A percentile compares a stretch with the other conserved stretches of the same genome.
Evolutionary conservation across 192 early-diverging fungal species (phyloP).

Genomic region (Coemansia sp.): DNA sequence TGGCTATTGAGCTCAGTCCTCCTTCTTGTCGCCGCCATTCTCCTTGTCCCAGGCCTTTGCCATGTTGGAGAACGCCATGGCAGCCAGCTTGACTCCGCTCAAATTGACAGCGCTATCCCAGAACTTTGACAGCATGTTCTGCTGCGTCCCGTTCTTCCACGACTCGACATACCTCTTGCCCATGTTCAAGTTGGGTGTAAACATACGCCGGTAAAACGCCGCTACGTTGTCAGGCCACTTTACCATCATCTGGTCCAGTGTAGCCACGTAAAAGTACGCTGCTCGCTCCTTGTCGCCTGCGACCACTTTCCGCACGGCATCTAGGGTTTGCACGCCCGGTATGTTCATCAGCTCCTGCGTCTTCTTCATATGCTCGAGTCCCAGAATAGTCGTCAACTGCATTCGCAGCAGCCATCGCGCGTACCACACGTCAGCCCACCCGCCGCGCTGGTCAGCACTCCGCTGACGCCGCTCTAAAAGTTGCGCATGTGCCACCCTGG

Average conservation of each 20-base stretch:
- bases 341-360: neutral
- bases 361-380: conserved; percentile 1
- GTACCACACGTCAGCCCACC: conserved; percentile 21
- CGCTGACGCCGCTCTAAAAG: neutral
- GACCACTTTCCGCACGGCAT: neutral
- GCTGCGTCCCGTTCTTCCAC: conserved; percentile 23
- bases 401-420: conserved; percentile 12
- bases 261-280: neutral
- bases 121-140: conserved; percentile 3
- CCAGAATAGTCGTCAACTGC: conserved; percentile 13
- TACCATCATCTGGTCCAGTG: conserved; percentile 12
- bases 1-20: neutral
- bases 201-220: conserved; percentile 3
- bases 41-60: conserved; percentile 4
- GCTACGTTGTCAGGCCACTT: neutral
- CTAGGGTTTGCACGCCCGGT: neutral
- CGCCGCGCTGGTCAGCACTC: neutral
- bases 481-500: neutral
- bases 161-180: conserved; percentile 14
- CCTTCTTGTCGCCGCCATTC: neutral
- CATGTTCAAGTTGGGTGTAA: conserved; percentile 9
- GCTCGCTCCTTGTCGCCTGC: neutral
- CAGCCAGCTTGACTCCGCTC: conserved; percentile 13
- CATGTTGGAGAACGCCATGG: neutral
- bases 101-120: conserved; percentile 7